Evolutionary conservation across 768 basidiomycete genomes (phyloP).

Genomic region (Hortiboletus flavorubellus): DNA sequence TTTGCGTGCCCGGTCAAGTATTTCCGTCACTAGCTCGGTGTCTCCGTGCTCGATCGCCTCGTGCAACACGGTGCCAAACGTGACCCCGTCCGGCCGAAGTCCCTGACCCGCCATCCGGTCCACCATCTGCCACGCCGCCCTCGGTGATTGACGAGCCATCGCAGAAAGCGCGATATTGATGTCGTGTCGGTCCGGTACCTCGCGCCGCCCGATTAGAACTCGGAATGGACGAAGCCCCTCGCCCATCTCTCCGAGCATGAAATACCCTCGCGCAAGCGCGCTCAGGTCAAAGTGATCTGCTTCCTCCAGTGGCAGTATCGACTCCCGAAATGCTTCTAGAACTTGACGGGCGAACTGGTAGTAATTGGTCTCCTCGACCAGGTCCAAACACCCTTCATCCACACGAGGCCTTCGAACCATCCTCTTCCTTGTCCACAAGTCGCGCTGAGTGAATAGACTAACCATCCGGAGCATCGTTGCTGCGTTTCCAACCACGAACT

Average conservation of each 20-base stretch:
- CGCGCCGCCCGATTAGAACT: constrained; percentile 43
- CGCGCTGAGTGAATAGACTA: constrained; percentile 36
- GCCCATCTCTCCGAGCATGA: constrained; percentile 48
- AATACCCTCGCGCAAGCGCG: constrained; percentile 59
- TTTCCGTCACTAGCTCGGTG: constrained; percentile 38
- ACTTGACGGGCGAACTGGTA: constrained; percentile 45
- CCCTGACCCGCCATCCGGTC: constrained; percentile 47
- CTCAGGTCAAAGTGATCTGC: constrained; percentile 53
- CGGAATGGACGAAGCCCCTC: constrained; percentile 49
- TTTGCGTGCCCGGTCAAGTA: constrained; percentile 41
- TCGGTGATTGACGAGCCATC: constrained; percentile 48
- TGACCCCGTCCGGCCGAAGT: constrained; percentile 49
- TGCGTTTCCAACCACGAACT: constrained; percentile 43
- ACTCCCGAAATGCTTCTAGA: constrained; percentile 39
- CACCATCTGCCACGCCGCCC: constrained; percentile 45
- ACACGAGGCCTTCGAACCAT: neutral
- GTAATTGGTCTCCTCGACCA: constrained; percentile 11
- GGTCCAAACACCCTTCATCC: neutral
- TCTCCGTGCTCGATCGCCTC: constrained; percentile 48
- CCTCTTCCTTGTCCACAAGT: constrained; percentile 13
- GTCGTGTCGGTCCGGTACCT: constrained; percentile 61
- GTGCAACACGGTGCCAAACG: constrained; percentile 62
- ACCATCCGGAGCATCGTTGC: constrained; percentile 42
- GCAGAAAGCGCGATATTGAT: constrained; percentile 60
- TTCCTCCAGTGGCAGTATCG: constrained; percentile 44